phyloP scores from a whole-genome alignment of 257 asterid species.

The Phtheirospermum japonicum region DNA sequence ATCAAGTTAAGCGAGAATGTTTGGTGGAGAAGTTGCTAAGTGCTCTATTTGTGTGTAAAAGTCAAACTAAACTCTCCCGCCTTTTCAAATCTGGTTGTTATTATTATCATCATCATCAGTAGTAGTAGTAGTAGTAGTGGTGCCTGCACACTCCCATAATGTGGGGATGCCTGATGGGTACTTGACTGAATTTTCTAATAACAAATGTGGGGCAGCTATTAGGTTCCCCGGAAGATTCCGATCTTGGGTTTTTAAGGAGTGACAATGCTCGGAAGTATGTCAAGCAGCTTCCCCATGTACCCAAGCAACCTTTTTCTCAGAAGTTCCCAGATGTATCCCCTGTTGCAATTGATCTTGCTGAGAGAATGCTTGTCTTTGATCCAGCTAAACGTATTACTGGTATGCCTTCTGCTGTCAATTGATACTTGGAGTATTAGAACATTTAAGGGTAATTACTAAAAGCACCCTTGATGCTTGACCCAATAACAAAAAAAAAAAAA shows the following conservation, averaged over 20 bases:
- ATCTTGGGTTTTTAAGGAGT: conserved; percentile 77
- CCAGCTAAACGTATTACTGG: conserved; percentile 86
- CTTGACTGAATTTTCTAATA: conserved; percentile 5
- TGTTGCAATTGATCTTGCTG: conserved; percentile 76
- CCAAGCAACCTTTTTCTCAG: conserved; percentile 50
- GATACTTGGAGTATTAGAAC: conserved; percentile 9
- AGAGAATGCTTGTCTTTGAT: conserved; percentile 74
- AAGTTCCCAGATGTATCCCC: conserved; percentile 64
- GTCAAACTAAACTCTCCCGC: not conserved
- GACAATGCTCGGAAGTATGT: conserved; percentile 73
- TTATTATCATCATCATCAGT: too few relatives aligned
- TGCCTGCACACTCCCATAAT: not conserved
- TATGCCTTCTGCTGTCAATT: conserved; percentile 31
- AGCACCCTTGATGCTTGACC: not conserved
- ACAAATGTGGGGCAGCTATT: conserved; percentile 47
- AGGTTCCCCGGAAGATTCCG: conserved; percentile 89
- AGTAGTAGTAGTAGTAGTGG: too few relatives aligned
- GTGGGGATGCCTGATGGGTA: not conserved
- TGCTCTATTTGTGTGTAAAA: not conserved
- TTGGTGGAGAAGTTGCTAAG: not conserved
- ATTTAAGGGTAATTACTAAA: not conserved
- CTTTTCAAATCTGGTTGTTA: too few relatives aligned
- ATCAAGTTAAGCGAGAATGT: not conserved
- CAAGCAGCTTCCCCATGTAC: conserved; percentile 68
- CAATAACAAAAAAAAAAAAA: not conserved